Conservation (phyloP, 1,139 yeast species). For the Suhomyces taliae region DNA sequence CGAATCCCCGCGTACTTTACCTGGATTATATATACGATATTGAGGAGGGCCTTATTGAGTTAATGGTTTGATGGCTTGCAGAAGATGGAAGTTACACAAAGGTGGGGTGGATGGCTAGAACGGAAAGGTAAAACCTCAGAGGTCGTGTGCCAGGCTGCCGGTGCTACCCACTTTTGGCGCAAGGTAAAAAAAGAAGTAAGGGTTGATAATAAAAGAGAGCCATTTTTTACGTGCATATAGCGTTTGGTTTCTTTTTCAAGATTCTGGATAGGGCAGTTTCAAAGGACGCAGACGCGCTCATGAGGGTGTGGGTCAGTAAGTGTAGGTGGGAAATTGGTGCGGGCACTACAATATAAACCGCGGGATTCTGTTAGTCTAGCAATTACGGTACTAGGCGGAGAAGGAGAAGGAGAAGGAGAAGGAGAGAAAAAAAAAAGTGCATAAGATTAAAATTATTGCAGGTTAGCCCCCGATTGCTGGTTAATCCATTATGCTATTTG, state of each 20-base stretch:
- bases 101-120: constrained; percentile 6
- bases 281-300: constrained; percentile 1
- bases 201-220: neutral
- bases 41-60: neutral
- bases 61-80: constrained; percentile 11
- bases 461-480: neutral
- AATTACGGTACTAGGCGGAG: too few species aligned
- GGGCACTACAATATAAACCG: neutral
- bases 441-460: too few species aligned
- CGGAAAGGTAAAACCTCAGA: neutral
- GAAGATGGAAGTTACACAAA: constrained; percentile 6
- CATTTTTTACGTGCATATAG: neutral
- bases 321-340: neutral
- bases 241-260: constrained; percentile 4
- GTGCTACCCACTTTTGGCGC: neutral
- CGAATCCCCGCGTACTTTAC: constrained; percentile 3
- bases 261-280: neutral
- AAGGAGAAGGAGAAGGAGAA: too few species aligned
- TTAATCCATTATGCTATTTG: too few species aligned
- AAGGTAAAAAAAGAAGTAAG: too few species aligned
- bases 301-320: neutral
- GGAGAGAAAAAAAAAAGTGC: too few species aligned
- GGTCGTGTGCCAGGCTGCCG: constrained; percentile 2
- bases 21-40: constrained; percentile 4
- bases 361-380: neutral